A percentile compares a stretch with the other conserved stretches of the same genome.
Evolutionary conservation across 805 yeast genomes (phyloP).

Genomic region (Lachancea quebecensis): DNA sequence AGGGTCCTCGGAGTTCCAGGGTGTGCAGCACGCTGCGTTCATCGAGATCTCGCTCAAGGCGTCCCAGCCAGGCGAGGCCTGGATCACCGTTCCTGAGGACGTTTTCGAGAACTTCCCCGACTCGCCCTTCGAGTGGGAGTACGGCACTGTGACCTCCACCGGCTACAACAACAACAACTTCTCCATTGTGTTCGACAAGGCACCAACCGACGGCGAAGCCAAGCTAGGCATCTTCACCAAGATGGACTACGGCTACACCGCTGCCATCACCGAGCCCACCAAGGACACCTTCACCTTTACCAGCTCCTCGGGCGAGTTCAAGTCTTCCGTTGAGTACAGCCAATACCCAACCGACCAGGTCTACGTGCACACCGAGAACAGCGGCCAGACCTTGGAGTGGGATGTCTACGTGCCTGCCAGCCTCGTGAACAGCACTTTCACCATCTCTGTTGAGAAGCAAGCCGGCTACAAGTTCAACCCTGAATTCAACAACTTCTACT

Average conservation of each 20-base stretch:
- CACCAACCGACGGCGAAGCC: neutral
- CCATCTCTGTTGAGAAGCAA: neutral
- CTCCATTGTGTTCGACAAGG: slow-evolving; percentile 1
- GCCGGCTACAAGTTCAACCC: slow-evolving; percentile 1
- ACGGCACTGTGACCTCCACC: slow-evolving; percentile 1
- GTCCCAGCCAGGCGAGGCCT: slow-evolving; percentile 6
- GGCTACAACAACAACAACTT: neutral
- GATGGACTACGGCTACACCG: neutral
- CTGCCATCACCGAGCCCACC: neutral
- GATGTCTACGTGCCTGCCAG: neutral
- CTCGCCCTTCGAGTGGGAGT: slow-evolving; percentile 2
- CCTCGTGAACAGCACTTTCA: neutral
- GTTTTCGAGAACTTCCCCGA: neutral
- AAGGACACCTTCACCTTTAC: neutral
- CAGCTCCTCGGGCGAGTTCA: slow-evolving; percentile 1
- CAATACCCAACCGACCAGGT: neutral
- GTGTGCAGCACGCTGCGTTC: neutral
- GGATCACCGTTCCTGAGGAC: slow-evolving; percentile 9
- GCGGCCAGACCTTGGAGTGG: neutral
- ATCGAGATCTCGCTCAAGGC: slow-evolving; percentile 7
- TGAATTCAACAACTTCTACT: neutral
- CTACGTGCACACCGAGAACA: neutral
- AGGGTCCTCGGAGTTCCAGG: neutral
- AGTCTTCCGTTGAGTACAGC: neutral
- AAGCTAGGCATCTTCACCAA: neutral